Percentiles rank a stretch among this genome's conserved stretches.
phyloP scores from a whole-genome alignment of 371 early-diverging fungal species.

The Mortierella sp. region DNA sequence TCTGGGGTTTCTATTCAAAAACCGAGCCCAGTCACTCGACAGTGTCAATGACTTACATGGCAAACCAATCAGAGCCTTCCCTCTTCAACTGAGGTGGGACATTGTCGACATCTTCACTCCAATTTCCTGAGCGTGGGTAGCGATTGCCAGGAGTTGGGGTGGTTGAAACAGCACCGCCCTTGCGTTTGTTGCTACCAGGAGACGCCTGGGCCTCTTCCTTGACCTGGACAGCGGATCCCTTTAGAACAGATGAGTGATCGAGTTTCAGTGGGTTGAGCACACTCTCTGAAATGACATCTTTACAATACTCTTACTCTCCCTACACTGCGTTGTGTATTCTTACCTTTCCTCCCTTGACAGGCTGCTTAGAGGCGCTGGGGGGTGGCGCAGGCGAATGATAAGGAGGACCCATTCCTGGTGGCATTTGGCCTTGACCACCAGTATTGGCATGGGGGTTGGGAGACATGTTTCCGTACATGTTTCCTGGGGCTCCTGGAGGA shows the following conservation, averaged over 20 bases:
- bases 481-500: slow-evolving; percentile 1
- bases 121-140: slow-evolving; percentile 56
- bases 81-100: slow-evolving; percentile 79
- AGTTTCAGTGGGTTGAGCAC: no score
- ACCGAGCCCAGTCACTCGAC: background rate
- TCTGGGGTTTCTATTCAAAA: no score
- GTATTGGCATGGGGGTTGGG: background rate
- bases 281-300: no score
- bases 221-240: no score
- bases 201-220: background rate
- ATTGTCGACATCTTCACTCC: slow-evolving; percentile 81
- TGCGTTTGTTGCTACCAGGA: slow-evolving; percentile 1
- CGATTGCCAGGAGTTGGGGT: slow-evolving; percentile 5
- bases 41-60: slow-evolving; percentile 60
- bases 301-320: no score
- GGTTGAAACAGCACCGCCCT: background rate
- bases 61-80: slow-evolving; percentile 90
- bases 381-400: slow-evolving; percentile 29
- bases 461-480: slow-evolving; percentile 12
- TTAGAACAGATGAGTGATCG: no score
- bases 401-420: slow-evolving; percentile 10
- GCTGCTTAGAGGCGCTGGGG: slow-evolving; percentile 34
- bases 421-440: slow-evolving; percentile 4
- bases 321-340: no score
- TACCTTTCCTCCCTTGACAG: slow-evolving; percentile 41